phyloP scores from a whole-genome alignment of 2,329 filamentous ascomycete species.

The Cytospora schulzeri region DNA sequence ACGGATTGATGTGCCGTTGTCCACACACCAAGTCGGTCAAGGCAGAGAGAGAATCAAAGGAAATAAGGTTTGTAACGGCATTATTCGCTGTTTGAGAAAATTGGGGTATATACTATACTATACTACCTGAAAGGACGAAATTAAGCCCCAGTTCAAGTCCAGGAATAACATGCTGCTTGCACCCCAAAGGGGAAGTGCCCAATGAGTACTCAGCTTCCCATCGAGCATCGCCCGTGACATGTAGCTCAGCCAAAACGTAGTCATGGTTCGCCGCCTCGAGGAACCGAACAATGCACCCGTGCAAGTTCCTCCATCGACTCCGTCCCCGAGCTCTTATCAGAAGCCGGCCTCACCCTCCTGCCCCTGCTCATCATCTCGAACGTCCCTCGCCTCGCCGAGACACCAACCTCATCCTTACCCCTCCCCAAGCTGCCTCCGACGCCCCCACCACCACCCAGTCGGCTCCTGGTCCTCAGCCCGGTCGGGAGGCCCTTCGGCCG shows the following conservation, averaged over 20 bases:
- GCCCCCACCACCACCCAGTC: conserved; percentile 5
- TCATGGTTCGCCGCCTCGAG: background rate
- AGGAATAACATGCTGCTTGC: background rate
- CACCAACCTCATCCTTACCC: background rate
- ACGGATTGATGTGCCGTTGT: background rate
- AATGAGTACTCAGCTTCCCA: background rate
- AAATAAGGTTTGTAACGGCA: background rate
- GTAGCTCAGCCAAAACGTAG: background rate
- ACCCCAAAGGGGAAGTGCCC: background rate
- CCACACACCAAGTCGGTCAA: background rate
- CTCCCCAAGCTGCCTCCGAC: background rate
- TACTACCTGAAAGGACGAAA: background rate
- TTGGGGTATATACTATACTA: background rate
- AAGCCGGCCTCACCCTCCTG: background rate
- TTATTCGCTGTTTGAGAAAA: background rate
- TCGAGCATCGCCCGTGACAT: background rate
- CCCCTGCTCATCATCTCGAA: conserved; percentile 9
- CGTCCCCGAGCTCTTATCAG: conserved; percentile 6
- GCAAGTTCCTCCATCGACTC: conserved; percentile 25
- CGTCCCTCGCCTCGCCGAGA: background rate
- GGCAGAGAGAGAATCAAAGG: background rate
- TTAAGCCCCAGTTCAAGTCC: background rate
- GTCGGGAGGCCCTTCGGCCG: background rate
- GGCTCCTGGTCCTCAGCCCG: conserved; percentile 3
- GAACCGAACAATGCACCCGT: background rate